These are phyloP conservation scores for Elaeis oleifera DNA, from an alignment of 202 grass and related monocot genomes.

Conservation along the genomic window DNA sequence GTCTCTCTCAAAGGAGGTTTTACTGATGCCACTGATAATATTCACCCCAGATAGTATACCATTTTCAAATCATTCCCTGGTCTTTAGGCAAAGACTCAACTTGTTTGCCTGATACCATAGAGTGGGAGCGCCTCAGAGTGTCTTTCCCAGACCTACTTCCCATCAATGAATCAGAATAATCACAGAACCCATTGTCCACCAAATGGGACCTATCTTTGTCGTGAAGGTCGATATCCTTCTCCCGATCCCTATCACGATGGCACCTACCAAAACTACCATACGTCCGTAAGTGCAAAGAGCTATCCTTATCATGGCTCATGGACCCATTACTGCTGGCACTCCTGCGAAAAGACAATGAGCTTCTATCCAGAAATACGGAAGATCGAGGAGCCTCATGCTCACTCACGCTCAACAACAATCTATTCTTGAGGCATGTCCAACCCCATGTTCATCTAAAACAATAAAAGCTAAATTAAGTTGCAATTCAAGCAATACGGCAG, in stretches of 20 bases:
- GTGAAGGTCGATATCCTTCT: not conserved
- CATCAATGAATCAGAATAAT: conserved; percentile 2
- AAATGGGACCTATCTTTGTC: conserved; percentile 1
- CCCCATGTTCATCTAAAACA: too few species aligned
- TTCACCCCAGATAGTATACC: too few species aligned
- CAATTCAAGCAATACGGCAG: too few species aligned
- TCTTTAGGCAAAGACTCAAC: conserved; percentile 13
- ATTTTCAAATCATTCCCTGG: conserved; percentile 1
- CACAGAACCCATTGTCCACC: not conserved
- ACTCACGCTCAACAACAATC: too few species aligned
- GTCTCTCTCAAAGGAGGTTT: too few species aligned
- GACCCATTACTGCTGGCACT: too few species aligned
- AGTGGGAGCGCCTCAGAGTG: conserved; percentile 6
- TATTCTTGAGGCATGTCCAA: too few species aligned
- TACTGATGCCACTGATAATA: too few species aligned
- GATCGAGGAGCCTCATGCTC: too few species aligned
- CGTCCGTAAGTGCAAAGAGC: not conserved
- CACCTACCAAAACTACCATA: conserved; percentile 9
- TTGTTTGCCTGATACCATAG: conserved; percentile 12
- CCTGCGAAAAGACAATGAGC: too few species aligned
- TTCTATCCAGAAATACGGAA: too few species aligned
- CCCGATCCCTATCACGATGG: conserved; percentile 4
- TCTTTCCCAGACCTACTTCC: conserved; percentile 13
- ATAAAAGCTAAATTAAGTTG: too few species aligned
- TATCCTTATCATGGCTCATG: not conserved